Evolutionary conservation across 768 basidiomycete genomes (phyloP), one percentile per base, ranked within the genome.

Genomic region (Suillus luteus): DNA sequence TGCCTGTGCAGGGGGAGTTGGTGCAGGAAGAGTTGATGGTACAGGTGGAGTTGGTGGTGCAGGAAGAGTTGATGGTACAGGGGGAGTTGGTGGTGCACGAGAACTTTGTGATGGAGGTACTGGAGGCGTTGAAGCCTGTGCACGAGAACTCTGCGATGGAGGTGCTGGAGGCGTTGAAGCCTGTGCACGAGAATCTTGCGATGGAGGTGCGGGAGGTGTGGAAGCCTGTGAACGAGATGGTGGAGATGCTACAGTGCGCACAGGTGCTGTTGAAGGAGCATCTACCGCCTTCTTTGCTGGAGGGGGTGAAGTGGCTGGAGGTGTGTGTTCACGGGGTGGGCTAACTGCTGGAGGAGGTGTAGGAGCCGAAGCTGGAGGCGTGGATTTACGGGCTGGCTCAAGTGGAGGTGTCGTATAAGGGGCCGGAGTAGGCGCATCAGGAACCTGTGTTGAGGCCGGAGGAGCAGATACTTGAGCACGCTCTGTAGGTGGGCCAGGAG

Each of bases 151-250:
- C 15, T 22, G 66, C 40, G 67, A 68, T 0, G 65, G 67, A 5
- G 71, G 67, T 19, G 65, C 64, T 2, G 70, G 67, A 17, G 69
- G 63, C 22, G 69, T 71, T 46, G 70, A 69, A 51, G 68, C 49
- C 12, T 60, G 64, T 5, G 58, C 66, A 54, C 72, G 70, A 11
- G 68, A 62, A 5, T 3, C 2, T 15, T 22, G 66, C 40, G 67
- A 68, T 0, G 65, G 68, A 5, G 71, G 67, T 19, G 66, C 64
- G 1, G 70, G 67, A 17, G 69, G 63, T 19, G 69, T 71, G 43
- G 70, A 69, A 51, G 67, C 49, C 12, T 60, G 64, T 5, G 58
- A 66, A 54, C 72, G 70, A 11, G 68, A 62, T 4, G 55, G 48
- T 27, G 66, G 55, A 15, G 66, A 63, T 1, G 66, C 59, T 11